Evolutionary conservation across 805 yeast species (phyloP).

Genomic region (Priceomyces castillae): DNA sequence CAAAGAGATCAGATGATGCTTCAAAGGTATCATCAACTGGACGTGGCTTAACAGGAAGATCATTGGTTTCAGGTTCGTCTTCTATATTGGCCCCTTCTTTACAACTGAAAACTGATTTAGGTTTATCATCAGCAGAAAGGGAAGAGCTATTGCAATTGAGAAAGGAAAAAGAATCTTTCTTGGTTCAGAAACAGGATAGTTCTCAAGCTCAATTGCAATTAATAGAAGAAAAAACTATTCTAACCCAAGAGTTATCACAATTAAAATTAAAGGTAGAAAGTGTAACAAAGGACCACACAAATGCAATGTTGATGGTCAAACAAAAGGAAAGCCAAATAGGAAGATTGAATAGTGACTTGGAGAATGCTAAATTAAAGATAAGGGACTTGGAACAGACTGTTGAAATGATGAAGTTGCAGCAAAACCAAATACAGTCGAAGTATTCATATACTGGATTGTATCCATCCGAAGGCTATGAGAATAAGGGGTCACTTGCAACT

Average conservation of each 20-base stretch:
- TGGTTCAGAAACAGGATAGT: conserved; percentile 22
- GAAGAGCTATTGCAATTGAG: conserved; percentile 51
- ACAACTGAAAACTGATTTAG: conserved; percentile 7
- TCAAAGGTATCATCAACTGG: conserved; percentile 28
- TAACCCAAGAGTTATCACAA: conserved; percentile 23
- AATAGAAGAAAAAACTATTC: conserved; percentile 21
- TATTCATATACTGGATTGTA: conserved; percentile 3
- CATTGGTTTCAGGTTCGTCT: conserved; percentile 25
- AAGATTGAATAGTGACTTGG: conserved; percentile 60
- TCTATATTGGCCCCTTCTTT: conserved; percentile 4
- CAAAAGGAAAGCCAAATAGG: conserved; percentile 68
- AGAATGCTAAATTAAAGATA: conserved; percentile 51
- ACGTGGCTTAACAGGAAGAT: conserved; percentile 44
- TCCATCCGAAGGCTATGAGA: conserved; percentile 2
- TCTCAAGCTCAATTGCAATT: conserved; percentile 24
- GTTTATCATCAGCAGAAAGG: conserved; percentile 25
- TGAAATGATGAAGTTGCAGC: conserved; percentile 28
- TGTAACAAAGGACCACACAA: conserved; percentile 50
- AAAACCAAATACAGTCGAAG: conserved; percentile 12
- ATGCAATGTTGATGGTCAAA: conserved; percentile 49
- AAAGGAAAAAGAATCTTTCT: conserved; percentile 52
- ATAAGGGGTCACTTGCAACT: not conserved
- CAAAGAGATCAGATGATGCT: conserved; percentile 41
- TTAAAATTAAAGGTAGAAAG: conserved; percentile 34
- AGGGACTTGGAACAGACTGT: conserved; percentile 50